Conservation (phyloP, 768 basidiomycete species). For the Suillus bovinus region DNA sequence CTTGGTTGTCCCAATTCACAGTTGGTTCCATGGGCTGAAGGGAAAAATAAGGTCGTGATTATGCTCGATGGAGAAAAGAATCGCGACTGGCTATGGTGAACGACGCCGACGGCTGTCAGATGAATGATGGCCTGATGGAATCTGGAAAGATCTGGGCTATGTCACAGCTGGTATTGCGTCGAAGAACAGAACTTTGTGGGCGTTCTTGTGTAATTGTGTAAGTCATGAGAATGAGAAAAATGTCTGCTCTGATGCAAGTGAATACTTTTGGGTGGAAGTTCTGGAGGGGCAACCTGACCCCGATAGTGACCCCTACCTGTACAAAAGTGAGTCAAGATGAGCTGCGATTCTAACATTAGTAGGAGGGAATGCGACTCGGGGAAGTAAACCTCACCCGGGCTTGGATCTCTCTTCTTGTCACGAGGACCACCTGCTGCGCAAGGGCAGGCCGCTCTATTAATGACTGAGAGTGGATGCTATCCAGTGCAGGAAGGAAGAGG, state of each 20-base stretch:
- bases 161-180: not conserved
- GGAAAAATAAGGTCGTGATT: not conserved
- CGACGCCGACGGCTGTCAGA: not conserved
- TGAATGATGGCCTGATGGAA: not conserved
- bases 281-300: no score
- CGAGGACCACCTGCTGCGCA: not conserved
- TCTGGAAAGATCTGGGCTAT: not conserved
- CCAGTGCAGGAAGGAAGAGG: not conserved
- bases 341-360: no score
- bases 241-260: no score
- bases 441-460: not conserved
- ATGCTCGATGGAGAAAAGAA: not conserved
- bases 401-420: constrained; percentile 1
- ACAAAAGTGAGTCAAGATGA: no score
- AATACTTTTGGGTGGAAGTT: no score
- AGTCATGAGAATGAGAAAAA: no score
- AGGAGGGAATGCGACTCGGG: no score
- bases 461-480: not conserved
- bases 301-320: no score
- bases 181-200: no score
- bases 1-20: not conserved
- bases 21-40: not conserved
- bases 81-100: not conserved
- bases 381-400: no score
- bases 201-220: no score